phyloP scores from a whole-genome alignment of 2,329 filamentous ascomycete genomes.

The Remersonia thermophila region DNA sequence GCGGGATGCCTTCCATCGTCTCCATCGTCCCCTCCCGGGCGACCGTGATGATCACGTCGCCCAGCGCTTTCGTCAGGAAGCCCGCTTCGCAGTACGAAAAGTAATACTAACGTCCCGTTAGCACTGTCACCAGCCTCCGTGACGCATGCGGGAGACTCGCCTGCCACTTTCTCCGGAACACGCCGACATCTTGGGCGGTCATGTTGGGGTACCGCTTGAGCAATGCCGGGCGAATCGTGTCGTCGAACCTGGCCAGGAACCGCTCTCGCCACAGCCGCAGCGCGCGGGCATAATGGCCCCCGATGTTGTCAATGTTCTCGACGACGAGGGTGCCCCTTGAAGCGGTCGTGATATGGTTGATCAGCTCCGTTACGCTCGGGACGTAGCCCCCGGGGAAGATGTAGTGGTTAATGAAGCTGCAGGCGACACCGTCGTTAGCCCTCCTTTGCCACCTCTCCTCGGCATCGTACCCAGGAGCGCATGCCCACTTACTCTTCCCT shows the following conservation, averaged over 20 bases:
- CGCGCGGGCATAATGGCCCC: conserved; percentile 60
- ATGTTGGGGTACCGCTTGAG: conserved; percentile 44
- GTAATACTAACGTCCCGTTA: conserved; percentile 43
- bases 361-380: conserved; percentile 42
- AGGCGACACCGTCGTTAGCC: too few relatives aligned
- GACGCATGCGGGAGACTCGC: conserved; percentile 24
- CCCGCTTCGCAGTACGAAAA: conserved; percentile 66
- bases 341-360: conserved; percentile 47
- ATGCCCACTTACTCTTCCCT: conserved; percentile 48
- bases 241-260: conserved; percentile 51
- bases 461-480: too few relatives aligned
- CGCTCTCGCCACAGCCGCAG: conserved; percentile 55
- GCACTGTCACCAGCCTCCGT: not conserved
- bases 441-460: too few relatives aligned
- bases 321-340: conserved; percentile 52
- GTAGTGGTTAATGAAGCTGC: conserved; percentile 59
- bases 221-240: conserved; percentile 47
- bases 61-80: conserved; percentile 58
- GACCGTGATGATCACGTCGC: conserved; percentile 61
- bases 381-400: conserved; percentile 71
- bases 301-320: conserved; percentile 58
- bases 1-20: conserved; percentile 57
- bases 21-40: conserved; percentile 52
- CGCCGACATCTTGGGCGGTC: conserved; percentile 48
- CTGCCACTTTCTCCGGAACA: conserved; percentile 63